Base-by-base conservation (phyloP, 2,329 filamentous ascomycete genomes). In the Fusarium sp. region DNA sequence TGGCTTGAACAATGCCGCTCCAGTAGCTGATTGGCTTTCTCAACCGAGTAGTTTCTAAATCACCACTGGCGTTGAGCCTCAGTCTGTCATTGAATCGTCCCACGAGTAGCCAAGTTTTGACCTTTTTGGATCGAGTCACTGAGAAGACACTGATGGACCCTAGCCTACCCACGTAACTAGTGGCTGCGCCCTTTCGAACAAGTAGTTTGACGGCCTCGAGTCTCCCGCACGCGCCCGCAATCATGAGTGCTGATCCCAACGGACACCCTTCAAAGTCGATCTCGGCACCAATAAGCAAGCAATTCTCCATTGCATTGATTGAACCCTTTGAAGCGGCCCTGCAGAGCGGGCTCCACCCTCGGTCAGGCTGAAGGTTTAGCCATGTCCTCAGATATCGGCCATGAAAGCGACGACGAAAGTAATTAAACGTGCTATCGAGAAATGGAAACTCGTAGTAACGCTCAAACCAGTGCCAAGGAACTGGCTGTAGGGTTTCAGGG, bases 341-440 rank as follows among this genome's bases (percentile, higher is more conserved):
- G 3, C 65, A 68, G 2, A 71, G 6, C 10, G 64, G 65, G 1
- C 68, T 71, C 68, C 69, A 68, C 1, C 65, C 68, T 1, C 36
- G 36, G 7, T 50, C 11, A 5, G 46, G 28, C 12, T 50, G 46
- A 31, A 36, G 28, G n/a, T 50, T 34, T 1, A 50, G 6, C 46
- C 46, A 50, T 3, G 2, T 50, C 13, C 4, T 15, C 4, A 50
- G 7, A 50, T 2, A 0, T 0, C 46, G 1, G 7, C 18, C n/a
- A 8, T 16, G 30, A 34, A 50, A 50, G 11, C 30, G 28, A 12
- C 46, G 30, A 2, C 4, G 46, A 23, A 50, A 50, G 12, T 23
- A 16, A 1, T 34, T 10, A 2, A 50, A 34, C 13, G 4, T 23
- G 3, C 7, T 5, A 8, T 23, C n/a, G n/a, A 34, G 28, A 13